Evolutionary conservation across 352 stramenopile species (phyloP).

Genomic region (Phytophthora hibernalis): DNA sequence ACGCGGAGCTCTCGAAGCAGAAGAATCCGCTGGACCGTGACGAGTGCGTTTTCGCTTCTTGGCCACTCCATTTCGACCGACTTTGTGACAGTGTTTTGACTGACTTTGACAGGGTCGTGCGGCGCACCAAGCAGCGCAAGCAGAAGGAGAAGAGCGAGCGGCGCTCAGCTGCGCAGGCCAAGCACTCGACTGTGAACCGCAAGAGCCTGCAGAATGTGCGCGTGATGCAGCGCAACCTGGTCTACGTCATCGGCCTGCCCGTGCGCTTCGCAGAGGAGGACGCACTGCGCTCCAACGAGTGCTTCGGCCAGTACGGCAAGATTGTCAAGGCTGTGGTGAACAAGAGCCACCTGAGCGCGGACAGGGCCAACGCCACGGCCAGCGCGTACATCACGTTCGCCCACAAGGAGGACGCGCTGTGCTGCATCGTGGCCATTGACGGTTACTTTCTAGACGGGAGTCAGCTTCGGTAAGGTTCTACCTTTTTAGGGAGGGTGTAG

Average conservation of each 20-base stretch:
- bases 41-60: slow-evolving; percentile 64
- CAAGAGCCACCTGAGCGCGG: slow-evolving; percentile 76
- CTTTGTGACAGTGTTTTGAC: slow-evolving; percentile 6
- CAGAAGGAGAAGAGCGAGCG: slow-evolving; percentile 88
- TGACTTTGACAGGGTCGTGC: slow-evolving; percentile 64
- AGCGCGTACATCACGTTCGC: slow-evolving; percentile 96
- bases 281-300: slow-evolving; percentile 84
- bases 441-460: slow-evolving; percentile 88
- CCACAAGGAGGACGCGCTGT: slow-evolving; percentile 90
- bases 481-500: not conserved
- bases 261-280: slow-evolving; percentile 86
- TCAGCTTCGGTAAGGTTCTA: slow-evolving; percentile 57
- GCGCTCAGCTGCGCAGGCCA: slow-evolving; percentile 54
- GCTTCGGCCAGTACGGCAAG: slow-evolving; percentile 94
- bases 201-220: slow-evolving; percentile 91
- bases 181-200: slow-evolving; percentile 58
- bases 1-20: slow-evolving; percentile 93
- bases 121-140: slow-evolving; percentile 83
- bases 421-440: slow-evolving; percentile 93
- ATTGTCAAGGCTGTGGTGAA: slow-evolving; percentile 95
- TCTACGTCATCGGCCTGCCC: slow-evolving; percentile 95
- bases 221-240: slow-evolving; percentile 94
- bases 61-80: not conserved
- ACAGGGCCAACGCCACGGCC: slow-evolving; percentile 76
- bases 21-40: slow-evolving; percentile 95